Conservation (phyloP, 2,329 filamentous ascomycete species). For the Blastomyces silverae region DNA sequence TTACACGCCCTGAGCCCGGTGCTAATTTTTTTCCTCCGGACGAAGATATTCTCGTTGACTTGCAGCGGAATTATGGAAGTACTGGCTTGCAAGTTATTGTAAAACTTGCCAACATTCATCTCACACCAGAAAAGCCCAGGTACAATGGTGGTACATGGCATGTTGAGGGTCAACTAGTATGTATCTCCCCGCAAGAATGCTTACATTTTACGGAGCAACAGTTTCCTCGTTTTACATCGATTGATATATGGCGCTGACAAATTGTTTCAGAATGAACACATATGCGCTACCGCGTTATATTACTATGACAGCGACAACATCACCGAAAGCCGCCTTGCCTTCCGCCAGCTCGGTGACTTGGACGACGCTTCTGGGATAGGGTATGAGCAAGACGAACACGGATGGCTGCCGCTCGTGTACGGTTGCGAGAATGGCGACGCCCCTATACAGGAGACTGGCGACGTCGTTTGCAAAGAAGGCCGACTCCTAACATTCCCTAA, state of each 20-base stretch:
- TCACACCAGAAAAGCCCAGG: conserved; percentile 51
- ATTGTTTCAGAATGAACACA: conserved; percentile 52
- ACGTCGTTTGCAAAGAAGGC: conserved; percentile 20
- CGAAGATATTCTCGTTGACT: conserved; percentile 15
- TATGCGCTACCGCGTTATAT: conserved; percentile 57
- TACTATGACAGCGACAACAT: conserved; percentile 58
- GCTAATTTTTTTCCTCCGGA: background rate
- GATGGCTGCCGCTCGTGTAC: conserved; percentile 17
- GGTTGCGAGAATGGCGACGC: conserved; percentile 14
- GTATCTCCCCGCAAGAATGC: background rate
- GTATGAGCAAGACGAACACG: conserved; percentile 25
- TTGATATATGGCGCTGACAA: background rate
- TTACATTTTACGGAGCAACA: background rate
- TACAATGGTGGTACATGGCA: conserved; percentile 44
- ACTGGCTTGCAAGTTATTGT: conserved; percentile 55
- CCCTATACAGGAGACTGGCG: conserved; percentile 19
- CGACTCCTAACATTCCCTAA: conserved; percentile 24
- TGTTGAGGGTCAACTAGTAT: conserved; percentile 45
- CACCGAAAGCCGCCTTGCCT: conserved; percentile 46
- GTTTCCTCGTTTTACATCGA: background rate
- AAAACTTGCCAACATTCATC: conserved; percentile 55
- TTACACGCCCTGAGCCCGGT: conserved; percentile 13
- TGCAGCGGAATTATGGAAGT: conserved; percentile 29
- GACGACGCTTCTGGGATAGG: conserved; percentile 29
- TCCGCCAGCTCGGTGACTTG: conserved; percentile 41